phyloP scores from a whole-genome alignment of 495 filamentous ascomycete species.

The Ramalina peruviana region DNA sequence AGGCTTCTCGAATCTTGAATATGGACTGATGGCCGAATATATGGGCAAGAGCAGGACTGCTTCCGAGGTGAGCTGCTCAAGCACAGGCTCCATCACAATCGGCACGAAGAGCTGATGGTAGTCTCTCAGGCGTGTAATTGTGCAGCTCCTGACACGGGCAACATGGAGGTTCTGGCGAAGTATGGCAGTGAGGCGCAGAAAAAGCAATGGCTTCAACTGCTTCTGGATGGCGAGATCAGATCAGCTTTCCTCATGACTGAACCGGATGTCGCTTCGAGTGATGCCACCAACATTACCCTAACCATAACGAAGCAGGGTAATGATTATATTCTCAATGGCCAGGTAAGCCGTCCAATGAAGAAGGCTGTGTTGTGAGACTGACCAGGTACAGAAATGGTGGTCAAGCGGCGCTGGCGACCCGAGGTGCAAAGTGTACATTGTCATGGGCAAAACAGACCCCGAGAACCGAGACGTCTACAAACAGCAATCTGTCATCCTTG shows the following conservation, averaged over 20 bases:
- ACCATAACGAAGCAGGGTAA: conserved; percentile 67
- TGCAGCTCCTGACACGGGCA: conserved; percentile 82
- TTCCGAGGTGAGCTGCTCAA: conserved; percentile 41
- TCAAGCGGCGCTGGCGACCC: conserved; percentile 83
- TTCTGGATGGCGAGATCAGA: conserved; percentile 75
- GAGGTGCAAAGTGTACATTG: conserved; percentile 76
- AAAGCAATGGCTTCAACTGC: conserved; percentile 65
- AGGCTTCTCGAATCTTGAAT: conserved; percentile 81
- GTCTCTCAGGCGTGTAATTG: conserved; percentile 61
- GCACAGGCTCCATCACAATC: background rate
- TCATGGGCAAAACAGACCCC: conserved; percentile 78
- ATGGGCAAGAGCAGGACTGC: conserved; percentile 67
- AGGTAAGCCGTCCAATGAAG: conserved; percentile 19
- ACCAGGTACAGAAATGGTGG: conserved; percentile 68
- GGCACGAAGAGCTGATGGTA: background rate
- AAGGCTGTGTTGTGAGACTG: background rate
- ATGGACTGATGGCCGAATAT: conserved; percentile 84
- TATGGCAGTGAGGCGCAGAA: conserved; percentile 88
- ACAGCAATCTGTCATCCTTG: conserved; percentile 82
- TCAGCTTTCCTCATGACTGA: conserved; percentile 93
- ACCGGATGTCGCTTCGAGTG: conserved; percentile 69
- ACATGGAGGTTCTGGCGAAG: conserved; percentile 92
- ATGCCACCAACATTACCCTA: conserved; percentile 79
- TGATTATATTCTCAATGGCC: conserved; percentile 75
- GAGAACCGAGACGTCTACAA: conserved; percentile 58